Evolutionary conservation across 805 yeast genomes (phyloP), one percentile per base, ranked within the genome.

Genomic region (Candida patagonica): DNA sequence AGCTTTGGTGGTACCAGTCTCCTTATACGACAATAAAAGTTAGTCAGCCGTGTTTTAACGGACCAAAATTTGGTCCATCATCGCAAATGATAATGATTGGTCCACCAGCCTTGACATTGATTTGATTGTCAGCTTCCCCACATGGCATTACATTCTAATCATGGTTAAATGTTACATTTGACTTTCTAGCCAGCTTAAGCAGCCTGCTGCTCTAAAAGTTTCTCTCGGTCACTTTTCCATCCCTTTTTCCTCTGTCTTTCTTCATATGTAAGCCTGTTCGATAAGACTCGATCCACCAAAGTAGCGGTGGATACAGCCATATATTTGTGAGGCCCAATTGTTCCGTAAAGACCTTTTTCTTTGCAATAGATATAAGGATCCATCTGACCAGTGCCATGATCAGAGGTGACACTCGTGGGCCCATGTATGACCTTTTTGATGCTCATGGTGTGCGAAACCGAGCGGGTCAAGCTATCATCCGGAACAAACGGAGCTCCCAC

Each of bases 181-280:
- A n/a, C n/a, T n/a, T n/a, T n/a, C n/a, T n/a, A n/a, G n/a, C n/a
- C n/a, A n/a, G n/a, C n/a, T n/a, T n/a, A n/a, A n/a, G n/a, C n/a
- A n/a, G n/a, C n/a, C n/a, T n/a, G 19, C 31, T 30, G 38, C 39
- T 56, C 53, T 41, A 66, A 47, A 19, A 52, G 49, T 46, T 51
- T 50, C 51, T 76, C 82, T 37, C 60, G 52, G 49, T 71, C 79
- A 16, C 78, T 65, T 62, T 85, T 83, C 75, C 86, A 78, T 2
- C 95, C 94, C 63, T 92, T 89, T 45, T 78, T 76, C 41, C 74
- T 68, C 62, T 92, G 97, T 55, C 98, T 77, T 51, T 80, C 89
- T 54, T 83, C 86, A 56, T 84, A 92, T 15, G 76, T 71, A 17
- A 71, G 74, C 46, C 80, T 70, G 55, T 83, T 76, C 29, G 67